A percentile compares a stretch with the other conserved stretches of the same genome.
Conservation (phyloP, 1,139 yeast genomes). For the Sugiyamaella castrensis region DNA sequence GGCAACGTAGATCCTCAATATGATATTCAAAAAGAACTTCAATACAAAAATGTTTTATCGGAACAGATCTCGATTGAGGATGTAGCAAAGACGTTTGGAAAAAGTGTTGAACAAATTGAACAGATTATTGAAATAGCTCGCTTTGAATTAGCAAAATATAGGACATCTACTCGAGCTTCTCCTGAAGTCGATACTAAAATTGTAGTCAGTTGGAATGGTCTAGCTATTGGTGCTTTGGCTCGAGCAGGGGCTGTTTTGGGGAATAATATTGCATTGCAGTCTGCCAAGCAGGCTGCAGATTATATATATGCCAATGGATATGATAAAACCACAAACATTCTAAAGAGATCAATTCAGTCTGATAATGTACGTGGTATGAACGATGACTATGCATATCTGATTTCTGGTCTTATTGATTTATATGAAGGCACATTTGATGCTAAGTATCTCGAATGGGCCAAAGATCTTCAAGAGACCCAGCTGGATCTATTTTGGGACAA, state of each 20-base stretch:
- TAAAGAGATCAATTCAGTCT: conserved; percentile 26
- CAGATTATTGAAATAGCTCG: conserved; percentile 27
- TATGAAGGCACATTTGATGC: conserved; percentile 36
- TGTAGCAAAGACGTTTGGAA: conserved; percentile 38
- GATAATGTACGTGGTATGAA: conserved; percentile 31
- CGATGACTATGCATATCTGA: conserved; percentile 40
- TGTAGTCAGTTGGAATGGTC: conserved; percentile 40
- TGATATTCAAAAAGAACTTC: conserved; percentile 36
- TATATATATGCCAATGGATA: conserved; percentile 28
- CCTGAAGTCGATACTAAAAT: conserved; percentile 37
- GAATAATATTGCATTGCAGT: conserved; percentile 26
- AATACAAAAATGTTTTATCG: conserved; percentile 35
- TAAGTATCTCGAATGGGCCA: conserved; percentile 35
- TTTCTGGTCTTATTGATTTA: conserved; percentile 38
- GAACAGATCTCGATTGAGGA: conserved; percentile 26
- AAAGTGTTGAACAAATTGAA: conserved; percentile 23
- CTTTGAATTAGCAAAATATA: conserved; percentile 27
- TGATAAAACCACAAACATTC: conserved; percentile 22
- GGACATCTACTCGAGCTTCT: conserved; percentile 29
- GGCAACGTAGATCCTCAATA: conserved; percentile 40
- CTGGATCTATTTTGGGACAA: conserved; percentile 36
- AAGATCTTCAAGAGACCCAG: conserved; percentile 36
- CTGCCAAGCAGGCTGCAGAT: conserved; percentile 33
- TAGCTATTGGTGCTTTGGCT: conserved; percentile 39
- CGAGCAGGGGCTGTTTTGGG: conserved; percentile 30